Evolutionary conservation across 164 flowering plant genomes (phyloP), one percentile per base, ranked within the genome.

Genomic region (Aristolochia fimbriata): DNA sequence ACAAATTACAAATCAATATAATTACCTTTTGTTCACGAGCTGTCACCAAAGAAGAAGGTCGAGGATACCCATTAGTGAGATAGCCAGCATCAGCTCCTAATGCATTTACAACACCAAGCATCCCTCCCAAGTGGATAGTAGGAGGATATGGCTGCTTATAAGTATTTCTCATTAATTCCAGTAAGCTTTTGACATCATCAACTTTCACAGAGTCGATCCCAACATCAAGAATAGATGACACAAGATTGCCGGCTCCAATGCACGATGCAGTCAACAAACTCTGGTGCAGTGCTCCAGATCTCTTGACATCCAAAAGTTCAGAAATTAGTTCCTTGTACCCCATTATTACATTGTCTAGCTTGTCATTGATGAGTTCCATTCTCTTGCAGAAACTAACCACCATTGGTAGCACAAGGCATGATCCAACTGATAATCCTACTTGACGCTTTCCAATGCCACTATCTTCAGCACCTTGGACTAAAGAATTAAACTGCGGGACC

Each of bases 31-130:
- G 70, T 17, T 70, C 72, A 70, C 57, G 61, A 60, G 25, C 67
- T 62, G 58, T 55, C 27, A 60, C 71, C 50, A 58, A 58, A 55
- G 69, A 47, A 19, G 70, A 62, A 30, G 60, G 59, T 59, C 37
- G 61, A 65, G 76, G 64, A 61, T 61, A 56, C 41, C 50, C 30
- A 56, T 56, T 63, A 49, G 70, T 30, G 57, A 81, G 62, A 62
- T 55, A 67, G 49, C 96, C 99, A 23, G 88, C 89, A 57, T 80
- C 77, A 21, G 93, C 97, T 57, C 96, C 97, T 59, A 94, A 66
- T 59, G 83, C 76, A 79, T 86, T 94, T 60, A 94, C 90, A 69
- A 91, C 87, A 70, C 97, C 99, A 76, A 94, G 81, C 95, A 94
- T 85, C 25, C 88, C 97, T 75, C 97, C 88, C 58, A 91, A 70